A percentile compares a stretch with the other conserved stretches of the same genome.
These are phyloP conservation scores for Rhodamnia argentea DNA, from an alignment of 345 rosid genomes.

Conservation along the genomic window DNA sequence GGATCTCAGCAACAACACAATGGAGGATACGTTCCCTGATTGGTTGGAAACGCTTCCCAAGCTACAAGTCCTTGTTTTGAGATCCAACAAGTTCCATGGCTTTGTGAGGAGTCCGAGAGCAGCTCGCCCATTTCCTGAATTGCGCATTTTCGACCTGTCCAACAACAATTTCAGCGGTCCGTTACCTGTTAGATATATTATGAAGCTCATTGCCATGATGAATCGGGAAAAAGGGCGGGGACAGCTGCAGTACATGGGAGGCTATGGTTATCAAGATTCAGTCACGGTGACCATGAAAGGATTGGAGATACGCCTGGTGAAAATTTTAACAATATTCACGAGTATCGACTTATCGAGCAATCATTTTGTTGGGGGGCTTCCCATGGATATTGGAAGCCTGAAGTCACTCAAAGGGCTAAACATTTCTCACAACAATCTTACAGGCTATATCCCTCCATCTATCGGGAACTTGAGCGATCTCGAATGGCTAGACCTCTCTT, in stretches of 20 bases:
- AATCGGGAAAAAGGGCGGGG: fast-evolving
- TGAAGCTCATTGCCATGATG: neutral
- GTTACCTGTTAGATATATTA: neutral
- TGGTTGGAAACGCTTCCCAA: neutral
- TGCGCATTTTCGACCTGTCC: neutral
- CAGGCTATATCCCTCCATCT: neutral
- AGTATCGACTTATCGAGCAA: neutral
- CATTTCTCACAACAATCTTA: neutral
- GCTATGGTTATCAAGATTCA: neutral
- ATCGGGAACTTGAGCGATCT: neutral
- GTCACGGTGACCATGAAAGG: neutral
- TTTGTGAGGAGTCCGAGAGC: neutral
- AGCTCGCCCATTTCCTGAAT: neutral
- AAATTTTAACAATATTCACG: neutral
- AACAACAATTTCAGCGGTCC: neutral
- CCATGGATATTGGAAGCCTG: neutral
- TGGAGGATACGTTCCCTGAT: neutral
- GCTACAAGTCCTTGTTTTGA: neutral
- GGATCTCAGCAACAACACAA: neutral
- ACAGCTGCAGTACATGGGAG: neutral
- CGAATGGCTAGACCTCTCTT: neutral
- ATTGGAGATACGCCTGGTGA: neutral
- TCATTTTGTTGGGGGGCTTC: neutral
- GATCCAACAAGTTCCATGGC: neutral
- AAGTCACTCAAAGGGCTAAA: neutral